These are phyloP conservation scores for Aspergillus tamarii DNA, from an alignment of 2,329 filamentous ascomycete species.

Conservation along the genomic window DNA sequence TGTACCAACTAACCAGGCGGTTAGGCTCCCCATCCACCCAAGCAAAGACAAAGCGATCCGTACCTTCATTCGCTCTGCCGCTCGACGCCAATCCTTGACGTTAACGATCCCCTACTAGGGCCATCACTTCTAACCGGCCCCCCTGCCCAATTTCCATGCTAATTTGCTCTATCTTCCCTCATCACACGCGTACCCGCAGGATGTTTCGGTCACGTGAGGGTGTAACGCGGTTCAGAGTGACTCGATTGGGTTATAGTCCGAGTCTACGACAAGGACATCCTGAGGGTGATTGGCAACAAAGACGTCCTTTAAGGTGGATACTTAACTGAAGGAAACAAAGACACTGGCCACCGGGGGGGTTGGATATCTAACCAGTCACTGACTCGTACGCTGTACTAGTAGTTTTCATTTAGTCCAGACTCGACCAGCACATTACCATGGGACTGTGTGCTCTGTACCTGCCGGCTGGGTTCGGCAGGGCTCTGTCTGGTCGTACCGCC, in stretches of 20 bases:
- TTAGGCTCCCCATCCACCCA: not conserved
- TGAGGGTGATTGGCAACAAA: not conserved
- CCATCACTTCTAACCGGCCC: not conserved
- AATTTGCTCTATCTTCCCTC: conserved; percentile 1
- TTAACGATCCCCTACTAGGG: conserved; percentile 3
- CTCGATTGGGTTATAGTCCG: conserved; percentile 6
- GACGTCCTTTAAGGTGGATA: conserved; percentile 7
- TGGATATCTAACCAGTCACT: conserved; percentile 9
- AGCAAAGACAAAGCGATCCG: conserved; percentile 2
- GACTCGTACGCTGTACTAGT: conserved; percentile 9
- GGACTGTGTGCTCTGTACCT: not conserved
- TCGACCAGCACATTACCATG: not conserved
- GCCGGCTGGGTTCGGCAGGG: not conserved
- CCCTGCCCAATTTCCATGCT: not conserved
- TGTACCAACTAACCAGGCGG: not conserved
- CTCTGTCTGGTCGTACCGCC: not conserved
- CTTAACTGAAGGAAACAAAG: conserved; percentile 5
- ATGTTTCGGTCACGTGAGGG: conserved; percentile 22
- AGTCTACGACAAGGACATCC: not conserved
- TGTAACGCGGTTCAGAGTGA: not conserved
- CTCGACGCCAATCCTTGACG: conserved; percentile 2
- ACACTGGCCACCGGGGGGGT: conserved; percentile 8
- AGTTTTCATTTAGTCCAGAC: not conserved
- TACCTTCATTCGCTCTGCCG: not conserved
- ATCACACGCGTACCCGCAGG: conserved; percentile 25